These are phyloP conservation scores for Herpetospermum pedunculosum DNA, from an alignment of 306 rosid genomes.

Conservation along the genomic window DNA sequence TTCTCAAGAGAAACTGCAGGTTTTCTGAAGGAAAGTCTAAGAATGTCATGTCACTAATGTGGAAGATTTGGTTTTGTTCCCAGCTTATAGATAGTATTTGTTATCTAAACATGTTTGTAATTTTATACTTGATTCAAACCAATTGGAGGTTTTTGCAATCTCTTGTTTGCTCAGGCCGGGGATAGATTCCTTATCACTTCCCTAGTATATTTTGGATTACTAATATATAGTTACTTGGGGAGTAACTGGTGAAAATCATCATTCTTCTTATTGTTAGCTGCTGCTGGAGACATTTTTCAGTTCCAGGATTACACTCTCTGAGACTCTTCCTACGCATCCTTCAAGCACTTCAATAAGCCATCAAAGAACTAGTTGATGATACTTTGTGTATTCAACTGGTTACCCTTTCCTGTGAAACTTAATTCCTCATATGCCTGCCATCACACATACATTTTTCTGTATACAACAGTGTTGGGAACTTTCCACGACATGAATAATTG, in stretches of 20 bases:
- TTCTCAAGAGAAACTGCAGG: not conserved
- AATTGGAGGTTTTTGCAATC: not conserved
- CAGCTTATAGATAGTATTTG: not conserved
- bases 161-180: not conserved
- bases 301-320: not conserved
- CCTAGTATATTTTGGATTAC: not conserved
- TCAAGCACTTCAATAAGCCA: not conserved
- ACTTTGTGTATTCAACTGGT: not conserved
- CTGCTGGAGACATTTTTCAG: not conserved
- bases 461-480: not conserved
- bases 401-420: not conserved
- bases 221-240: not conserved
- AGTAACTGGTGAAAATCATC: not conserved
- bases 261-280: not conserved
- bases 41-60: not conserved
- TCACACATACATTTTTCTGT: not conserved
- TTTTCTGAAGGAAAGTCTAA: not conserved
- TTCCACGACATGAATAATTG: not conserved
- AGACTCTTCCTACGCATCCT: not conserved
- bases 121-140: not conserved
- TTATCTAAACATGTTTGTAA: not conserved
- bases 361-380: not conserved
- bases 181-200: not conserved
- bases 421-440: not conserved
- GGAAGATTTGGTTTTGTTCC: not conserved